Evolutionary conservation across 2,329 filamentous ascomycete genomes (phyloP).

Genomic region (Ceratocystis destructans): DNA sequence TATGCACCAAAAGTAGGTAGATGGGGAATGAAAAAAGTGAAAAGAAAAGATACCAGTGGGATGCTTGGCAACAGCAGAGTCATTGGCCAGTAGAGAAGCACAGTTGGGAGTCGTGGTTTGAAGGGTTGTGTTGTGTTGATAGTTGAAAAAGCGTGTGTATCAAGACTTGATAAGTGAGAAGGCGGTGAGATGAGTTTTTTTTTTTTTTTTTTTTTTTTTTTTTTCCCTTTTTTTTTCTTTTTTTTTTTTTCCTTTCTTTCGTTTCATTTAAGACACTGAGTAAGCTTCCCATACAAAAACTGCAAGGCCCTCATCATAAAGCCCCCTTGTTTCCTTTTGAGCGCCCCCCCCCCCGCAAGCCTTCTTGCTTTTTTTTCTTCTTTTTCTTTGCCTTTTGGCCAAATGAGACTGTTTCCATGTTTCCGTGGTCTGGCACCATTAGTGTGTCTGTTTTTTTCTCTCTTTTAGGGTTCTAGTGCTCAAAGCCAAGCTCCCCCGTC

Average conservation of each 20-base stretch:
- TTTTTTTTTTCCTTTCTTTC: constrained; percentile 2
- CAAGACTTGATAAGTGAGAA: not conserved
- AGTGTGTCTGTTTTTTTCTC: not conserved
- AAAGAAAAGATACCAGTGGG: not conserved
- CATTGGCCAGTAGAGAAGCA: not conserved
- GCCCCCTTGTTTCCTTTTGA: not conserved
- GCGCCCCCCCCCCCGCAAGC: not conserved
- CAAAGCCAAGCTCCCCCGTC: not conserved
- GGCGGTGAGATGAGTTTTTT: constrained; percentile 1
- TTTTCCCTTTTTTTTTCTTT: constrained; percentile 1
- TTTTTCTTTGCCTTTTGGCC: not conserved
- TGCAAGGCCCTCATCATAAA: not conserved
- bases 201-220: constrained; percentile 5
- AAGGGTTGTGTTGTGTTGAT: not conserved
- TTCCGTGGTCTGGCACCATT: constrained; percentile 3
- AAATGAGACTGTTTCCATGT: constrained; percentile 5
- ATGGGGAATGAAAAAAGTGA: not conserved
- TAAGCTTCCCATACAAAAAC: too few species aligned
- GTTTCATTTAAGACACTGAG: not conserved
- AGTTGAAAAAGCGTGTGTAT: not conserved
- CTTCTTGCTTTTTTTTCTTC: not conserved
- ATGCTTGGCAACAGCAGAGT: not conserved
- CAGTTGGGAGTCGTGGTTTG: not conserved
- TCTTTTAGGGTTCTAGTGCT: not conserved
- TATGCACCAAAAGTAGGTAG: not conserved